These are phyloP conservation scores for Paradendryphiella salina DNA, from an alignment of 2,329 filamentous ascomycete species.

Conservation along the genomic window DNA sequence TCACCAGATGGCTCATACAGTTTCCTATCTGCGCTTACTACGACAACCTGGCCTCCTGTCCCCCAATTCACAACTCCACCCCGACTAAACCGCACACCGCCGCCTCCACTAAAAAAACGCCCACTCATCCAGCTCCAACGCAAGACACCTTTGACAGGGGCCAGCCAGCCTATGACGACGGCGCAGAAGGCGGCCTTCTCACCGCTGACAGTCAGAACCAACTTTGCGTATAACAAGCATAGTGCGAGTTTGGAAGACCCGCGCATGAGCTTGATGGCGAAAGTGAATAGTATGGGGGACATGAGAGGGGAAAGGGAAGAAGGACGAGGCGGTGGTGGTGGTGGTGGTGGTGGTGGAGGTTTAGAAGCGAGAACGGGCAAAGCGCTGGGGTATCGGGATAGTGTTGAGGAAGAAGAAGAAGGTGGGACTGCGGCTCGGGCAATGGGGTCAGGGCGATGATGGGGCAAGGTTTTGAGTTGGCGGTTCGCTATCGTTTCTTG, in stretches of 20 bases:
- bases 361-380: not conserved
- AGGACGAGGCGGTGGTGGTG: not conserved
- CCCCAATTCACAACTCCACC: conserved; percentile 10
- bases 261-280: conserved; percentile 15
- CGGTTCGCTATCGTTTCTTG: too few species aligned
- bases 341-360: not conserved
- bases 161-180: conserved; percentile 21
- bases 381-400: conserved; percentile 1
- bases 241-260: conserved; percentile 27
- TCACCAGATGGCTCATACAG: conserved; percentile 9
- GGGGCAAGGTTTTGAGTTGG: too few species aligned
- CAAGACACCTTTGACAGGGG: conserved; percentile 24
- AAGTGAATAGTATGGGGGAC: conserved; percentile 12
- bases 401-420: not conserved
- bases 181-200: conserved; percentile 17
- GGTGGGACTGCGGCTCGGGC: not conserved
- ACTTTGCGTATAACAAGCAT: conserved; percentile 14
- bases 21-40: not conserved
- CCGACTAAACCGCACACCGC: conserved; percentile 9
- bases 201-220: conserved; percentile 21
- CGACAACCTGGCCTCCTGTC: conserved; percentile 1
- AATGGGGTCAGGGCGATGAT: not conserved
- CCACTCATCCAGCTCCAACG: conserved; percentile 20
- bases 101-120: conserved; percentile 19
- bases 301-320: conserved; percentile 9